Percentiles rank a stretch among this genome's conserved stretches.
Evolutionary conservation across 2,329 filamentous ascomycete species (phyloP).

Genomic region (Talaromyces piceae): DNA sequence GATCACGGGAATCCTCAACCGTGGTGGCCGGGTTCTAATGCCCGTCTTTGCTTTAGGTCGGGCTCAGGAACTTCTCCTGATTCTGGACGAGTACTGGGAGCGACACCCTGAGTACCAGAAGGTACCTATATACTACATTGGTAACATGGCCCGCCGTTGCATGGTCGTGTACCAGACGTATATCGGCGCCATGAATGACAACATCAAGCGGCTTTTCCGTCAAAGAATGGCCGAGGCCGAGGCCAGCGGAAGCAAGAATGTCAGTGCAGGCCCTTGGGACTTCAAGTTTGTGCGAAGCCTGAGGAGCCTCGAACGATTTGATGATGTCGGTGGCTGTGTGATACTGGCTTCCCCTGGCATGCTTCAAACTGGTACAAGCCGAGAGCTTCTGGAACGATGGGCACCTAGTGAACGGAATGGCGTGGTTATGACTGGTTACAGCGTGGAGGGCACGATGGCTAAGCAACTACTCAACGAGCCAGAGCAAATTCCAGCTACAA

Average conservation of each 20-base stretch:
- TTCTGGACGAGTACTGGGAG: constrained; percentile 94
- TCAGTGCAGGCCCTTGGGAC: constrained; percentile 72
- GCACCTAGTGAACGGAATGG: constrained; percentile 93
- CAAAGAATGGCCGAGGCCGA: constrained; percentile 89
- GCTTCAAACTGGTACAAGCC: constrained; percentile 91
- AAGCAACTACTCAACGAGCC: constrained; percentile 93
- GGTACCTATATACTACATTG: constrained; percentile 94
- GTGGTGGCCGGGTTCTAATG: constrained; percentile 85
- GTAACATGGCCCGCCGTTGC: constrained; percentile 87
- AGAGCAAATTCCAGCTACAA: constrained; percentile 88
- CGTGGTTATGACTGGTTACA: constrained; percentile 98
- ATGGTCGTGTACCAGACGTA: constrained; percentile 99
- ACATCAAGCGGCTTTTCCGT: constrained; percentile 91
- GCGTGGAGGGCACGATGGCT: constrained; percentile 96
- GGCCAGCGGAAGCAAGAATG: constrained; percentile 69
- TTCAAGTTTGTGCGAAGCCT: constrained; percentile 90
- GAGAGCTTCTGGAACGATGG: constrained; percentile 90
- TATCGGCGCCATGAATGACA: constrained; percentile 97
- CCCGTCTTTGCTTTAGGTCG: constrained; percentile 91
- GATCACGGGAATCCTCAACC: constrained; percentile 82
- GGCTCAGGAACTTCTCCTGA: constrained; percentile 87
- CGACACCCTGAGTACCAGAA: constrained; percentile 83
- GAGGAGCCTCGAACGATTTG: constrained; percentile 89
- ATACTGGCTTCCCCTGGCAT: constrained; percentile 98
- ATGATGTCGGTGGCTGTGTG: constrained; percentile 89